Conservation (phyloP, 75 land plant species). For the Larix kaempferi region DNA sequence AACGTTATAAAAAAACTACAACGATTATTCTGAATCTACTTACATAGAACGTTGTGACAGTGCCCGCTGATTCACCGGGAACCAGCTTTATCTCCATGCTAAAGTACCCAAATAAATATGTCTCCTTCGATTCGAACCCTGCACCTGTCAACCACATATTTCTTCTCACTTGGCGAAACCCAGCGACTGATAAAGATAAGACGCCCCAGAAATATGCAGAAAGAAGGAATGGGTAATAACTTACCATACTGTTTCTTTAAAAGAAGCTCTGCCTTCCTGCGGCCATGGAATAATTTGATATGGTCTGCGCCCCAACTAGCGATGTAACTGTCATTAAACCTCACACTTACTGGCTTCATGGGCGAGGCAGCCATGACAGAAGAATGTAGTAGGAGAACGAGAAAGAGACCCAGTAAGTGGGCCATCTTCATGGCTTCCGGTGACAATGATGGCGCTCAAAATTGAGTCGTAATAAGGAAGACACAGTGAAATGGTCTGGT, state of each 20-base stretch:
- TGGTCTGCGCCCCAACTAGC: not conserved
- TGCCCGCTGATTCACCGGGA: conserved; percentile 17
- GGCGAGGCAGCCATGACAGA: conserved; percentile 1
- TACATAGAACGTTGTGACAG: conserved; percentile 18
- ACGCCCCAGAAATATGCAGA: not conserved
- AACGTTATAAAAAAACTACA: not conserved
- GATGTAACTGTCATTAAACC: not conserved
- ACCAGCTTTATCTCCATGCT: conserved; percentile 22
- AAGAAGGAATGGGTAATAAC: not conserved
- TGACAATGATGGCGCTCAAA: too few species aligned
- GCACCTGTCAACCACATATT: conserved; percentile 4
- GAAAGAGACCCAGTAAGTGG: not conserved
- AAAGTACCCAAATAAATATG: conserved; percentile 17
- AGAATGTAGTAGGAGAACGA: not conserved
- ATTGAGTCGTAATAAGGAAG: too few species aligned
- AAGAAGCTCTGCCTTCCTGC: not conserved
- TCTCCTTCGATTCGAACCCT: conserved; percentile 15
- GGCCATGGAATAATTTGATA: not conserved
- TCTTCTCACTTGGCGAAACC: not conserved
- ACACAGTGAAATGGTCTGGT: too few species aligned
- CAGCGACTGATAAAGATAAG: too few species aligned
- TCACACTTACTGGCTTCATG: not conserved
- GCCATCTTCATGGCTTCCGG: not conserved
- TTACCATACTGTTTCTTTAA: conserved; percentile 1
- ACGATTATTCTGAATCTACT: not conserved